Base-by-base conservation (phyloP, 495 filamentous ascomycete genomes). In the Talaromyces adpressus region DNA sequence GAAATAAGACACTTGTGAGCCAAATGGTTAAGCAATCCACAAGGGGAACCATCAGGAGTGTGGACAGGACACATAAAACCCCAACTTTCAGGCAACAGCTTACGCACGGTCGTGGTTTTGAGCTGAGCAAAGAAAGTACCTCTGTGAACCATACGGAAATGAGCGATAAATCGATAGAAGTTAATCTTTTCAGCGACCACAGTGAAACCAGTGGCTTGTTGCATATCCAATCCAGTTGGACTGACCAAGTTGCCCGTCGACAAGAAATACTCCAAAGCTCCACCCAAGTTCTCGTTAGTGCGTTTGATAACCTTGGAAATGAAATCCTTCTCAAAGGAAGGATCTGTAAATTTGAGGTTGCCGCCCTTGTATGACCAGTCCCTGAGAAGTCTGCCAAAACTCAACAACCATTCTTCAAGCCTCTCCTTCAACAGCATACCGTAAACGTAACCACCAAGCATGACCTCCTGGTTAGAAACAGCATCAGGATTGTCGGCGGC, bases 101-200 rank as follows among this genome's bases (percentile, higher is more conserved):
- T 98, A 75, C 94, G 85, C 36, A 98, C 94, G 0, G 94, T 93
- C 5, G 94, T 98, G 0, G 94, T 98, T 75, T 98, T 98, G 66
- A 98, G 72, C 70, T 97, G 90, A 8, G 94, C 93, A 75, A 98
- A 98, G 85, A 98, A 98, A 75, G 91, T 94, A 77, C 94, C 94
- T 87, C 94, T 84, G 75, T 98, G 94, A 64, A 98, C 92, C 92
- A 97, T 97, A 58, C 94, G 91, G 82, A 98, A 98, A 73, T 98
- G 94, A 79, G 91, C 93, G 77, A 98, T 95, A 78, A 98, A 98
- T 67, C 94, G 90, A 69, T 95, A 88, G 79, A 98, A 98, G 81
- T 98, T 98, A 70, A 98, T 92, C 82, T 98, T 98, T 75, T 98
- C 94, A 4, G 94, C 94, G 62, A 97, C 93, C 41, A 98, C 90